Conservation (phyloP, 164 flowering plant genomes). For the Protea cynaroides region DNA sequence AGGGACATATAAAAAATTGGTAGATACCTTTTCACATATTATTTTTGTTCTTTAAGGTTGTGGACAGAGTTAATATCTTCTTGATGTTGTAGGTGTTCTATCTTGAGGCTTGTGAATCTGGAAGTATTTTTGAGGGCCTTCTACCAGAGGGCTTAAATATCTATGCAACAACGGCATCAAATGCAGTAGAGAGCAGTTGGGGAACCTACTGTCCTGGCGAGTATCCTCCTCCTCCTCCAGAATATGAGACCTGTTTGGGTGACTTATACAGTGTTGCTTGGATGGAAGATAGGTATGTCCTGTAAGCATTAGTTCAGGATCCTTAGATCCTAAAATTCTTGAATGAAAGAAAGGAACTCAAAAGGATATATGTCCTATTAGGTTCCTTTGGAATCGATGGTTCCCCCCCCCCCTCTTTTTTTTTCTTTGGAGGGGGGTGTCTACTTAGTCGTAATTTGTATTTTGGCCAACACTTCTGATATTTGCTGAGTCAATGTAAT, state of each 20-base stretch:
- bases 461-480: no score
- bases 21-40: conserved; percentile 13
- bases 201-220: conserved; percentile 77
- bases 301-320: conserved; percentile 38
- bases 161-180: conserved; percentile 69
- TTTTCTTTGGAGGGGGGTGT: no score
- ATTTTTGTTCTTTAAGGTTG: neutral
- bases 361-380: no score
- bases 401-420: no score
- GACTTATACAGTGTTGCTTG: conserved; percentile 73
- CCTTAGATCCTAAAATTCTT: neutral
- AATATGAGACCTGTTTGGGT: conserved; percentile 64
- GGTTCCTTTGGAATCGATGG: no score
- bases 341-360: no score
- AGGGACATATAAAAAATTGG: conserved; percentile 61
- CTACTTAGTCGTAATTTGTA: no score
- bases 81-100: conserved; percentile 43
- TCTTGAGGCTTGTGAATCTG: conserved; percentile 79
- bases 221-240: conserved; percentile 68
- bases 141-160: conserved; percentile 55
- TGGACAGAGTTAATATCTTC: neutral
- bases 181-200: no score
- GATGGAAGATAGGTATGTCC: conserved; percentile 81
- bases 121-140: conserved; percentile 68
- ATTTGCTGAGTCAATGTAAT: no score